Evolutionary conservation across 306 rosid species (phyloP).

Genomic region (Boehmeria nivea): DNA sequence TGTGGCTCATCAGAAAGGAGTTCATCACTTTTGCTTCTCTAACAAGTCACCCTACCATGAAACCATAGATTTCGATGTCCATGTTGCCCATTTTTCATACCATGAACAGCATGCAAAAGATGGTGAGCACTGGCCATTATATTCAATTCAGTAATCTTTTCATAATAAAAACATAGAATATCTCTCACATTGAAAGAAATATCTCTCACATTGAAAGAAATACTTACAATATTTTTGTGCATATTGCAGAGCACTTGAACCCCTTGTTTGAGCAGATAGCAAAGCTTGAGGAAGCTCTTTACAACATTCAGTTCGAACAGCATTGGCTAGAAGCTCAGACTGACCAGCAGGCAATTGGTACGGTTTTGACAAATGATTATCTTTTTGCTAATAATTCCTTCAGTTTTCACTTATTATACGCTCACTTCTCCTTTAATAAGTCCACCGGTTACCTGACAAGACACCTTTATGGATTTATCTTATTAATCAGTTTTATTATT

Average conservation of each 20-base stretch:
- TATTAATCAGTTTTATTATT: neutral
- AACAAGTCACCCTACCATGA: conserved; percentile 81
- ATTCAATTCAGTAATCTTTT: too few species aligned
- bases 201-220: neutral
- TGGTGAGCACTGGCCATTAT: conserved; percentile 29
- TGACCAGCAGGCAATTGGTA: conserved; percentile 65
- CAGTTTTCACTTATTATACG: neutral
- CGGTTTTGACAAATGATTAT: neutral
- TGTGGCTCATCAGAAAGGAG: conserved; percentile 38
- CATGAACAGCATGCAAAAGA: conserved; percentile 54
- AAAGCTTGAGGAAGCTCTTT: conserved; percentile 71
- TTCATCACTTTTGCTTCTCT: conserved; percentile 67
- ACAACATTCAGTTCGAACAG: conserved; percentile 72
- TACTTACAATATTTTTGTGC: conserved; percentile 13
- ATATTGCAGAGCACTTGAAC: conserved; percentile 53
- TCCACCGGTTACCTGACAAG: neutral
- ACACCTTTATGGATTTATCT: neutral
- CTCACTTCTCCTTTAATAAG: too few species aligned
- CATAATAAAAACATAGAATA: too few species aligned
- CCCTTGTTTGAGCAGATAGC: conserved; percentile 53
- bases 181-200: too few species aligned
- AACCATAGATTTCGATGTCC: conserved; percentile 73
- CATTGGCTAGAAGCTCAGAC: conserved; percentile 90
- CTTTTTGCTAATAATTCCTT: too few species aligned
- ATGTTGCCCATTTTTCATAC: conserved; percentile 46